These are phyloP conservation scores for Amanita jacksonii DNA, from an alignment of 768 basidiomycete genomes.

Conservation along the genomic window DNA sequence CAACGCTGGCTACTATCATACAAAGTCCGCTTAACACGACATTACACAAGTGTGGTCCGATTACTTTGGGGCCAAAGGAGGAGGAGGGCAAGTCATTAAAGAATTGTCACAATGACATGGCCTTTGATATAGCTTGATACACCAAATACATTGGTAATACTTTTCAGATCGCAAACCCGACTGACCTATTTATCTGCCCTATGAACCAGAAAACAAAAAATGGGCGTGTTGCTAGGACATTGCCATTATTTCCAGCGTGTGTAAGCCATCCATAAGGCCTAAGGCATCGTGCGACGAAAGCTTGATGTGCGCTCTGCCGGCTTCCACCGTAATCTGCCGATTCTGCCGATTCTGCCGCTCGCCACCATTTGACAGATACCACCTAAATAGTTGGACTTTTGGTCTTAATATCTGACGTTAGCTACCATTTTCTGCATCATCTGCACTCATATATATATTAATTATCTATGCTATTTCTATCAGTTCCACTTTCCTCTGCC, in stretches of 20 bases:
- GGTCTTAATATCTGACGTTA: too few species aligned
- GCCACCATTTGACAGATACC: too few species aligned
- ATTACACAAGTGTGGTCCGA: conserved; percentile 3
- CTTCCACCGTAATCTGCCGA: too few species aligned
- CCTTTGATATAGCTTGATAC: conserved; percentile 24
- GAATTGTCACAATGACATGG: conserved; percentile 51
- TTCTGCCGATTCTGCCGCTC: too few species aligned
- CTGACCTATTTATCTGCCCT: conserved; percentile 53
- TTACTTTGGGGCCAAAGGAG: conserved; percentile 41
- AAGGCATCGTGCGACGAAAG: conserved; percentile 45
- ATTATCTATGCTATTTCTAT: too few species aligned
- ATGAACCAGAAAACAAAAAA: conserved; percentile 73
- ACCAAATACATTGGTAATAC: conserved; percentile 6
- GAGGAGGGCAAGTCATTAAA: conserved; percentile 46
- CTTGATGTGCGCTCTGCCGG: too few species aligned
- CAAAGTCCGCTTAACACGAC: neutral
- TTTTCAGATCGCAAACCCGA: conserved; percentile 5
- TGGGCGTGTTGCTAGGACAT: conserved; percentile 46
- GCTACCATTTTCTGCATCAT: too few species aligned
- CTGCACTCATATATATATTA: too few species aligned
- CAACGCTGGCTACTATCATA: neutral
- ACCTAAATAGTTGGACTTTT: too few species aligned
- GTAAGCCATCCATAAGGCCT: conserved; percentile 51
- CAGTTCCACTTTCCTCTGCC: too few species aligned
- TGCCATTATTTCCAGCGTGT: conserved; percentile 41